Percentiles rank a stretch among this genome's conserved stretches.
phyloP scores from a whole-genome alignment of 2,329 filamentous ascomycete genomes.

The Claviceps spartinae region DNA sequence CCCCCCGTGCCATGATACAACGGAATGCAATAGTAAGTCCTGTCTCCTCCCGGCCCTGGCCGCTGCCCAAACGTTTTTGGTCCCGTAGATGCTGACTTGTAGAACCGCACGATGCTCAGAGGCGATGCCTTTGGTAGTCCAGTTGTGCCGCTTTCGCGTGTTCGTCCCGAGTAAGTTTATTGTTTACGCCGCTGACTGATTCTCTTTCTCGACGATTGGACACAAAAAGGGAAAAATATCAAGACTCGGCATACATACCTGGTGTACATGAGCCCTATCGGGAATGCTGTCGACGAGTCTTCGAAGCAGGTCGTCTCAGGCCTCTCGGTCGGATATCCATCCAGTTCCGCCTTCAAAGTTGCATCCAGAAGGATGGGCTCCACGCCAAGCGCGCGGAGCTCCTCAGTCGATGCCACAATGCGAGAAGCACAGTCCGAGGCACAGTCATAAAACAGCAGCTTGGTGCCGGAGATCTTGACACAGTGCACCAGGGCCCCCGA shows the following conservation, averaged over 20 bases:
- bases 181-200: too few relatives aligned
- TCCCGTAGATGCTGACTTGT: not conserved
- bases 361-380: not conserved
- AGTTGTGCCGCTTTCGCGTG: conserved; percentile 3
- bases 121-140: conserved; percentile 4
- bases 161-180: too few relatives aligned
- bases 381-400: not conserved
- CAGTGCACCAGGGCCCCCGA: conserved; percentile 3
- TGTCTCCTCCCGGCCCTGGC: conserved; percentile 3
- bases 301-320: conserved; percentile 4
- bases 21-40: conserved; percentile 2
- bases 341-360: not conserved
- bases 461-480: conserved; percentile 2
- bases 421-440: conserved; percentile 3
- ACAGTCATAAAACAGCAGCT: conserved; percentile 2
- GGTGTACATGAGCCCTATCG: conserved; percentile 3
- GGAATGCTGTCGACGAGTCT: not conserved
- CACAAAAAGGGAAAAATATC: not conserved
- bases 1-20: conserved; percentile 6
- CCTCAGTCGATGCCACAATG: not conserved
- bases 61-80: conserved; percentile 1
- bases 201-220: not conserved
- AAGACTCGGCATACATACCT: not conserved
- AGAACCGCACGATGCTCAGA: not conserved
- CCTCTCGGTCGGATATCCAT: not conserved